Evolutionary conservation across 2,329 filamentous ascomycete species (phyloP).

Genomic region (Diplodia corticola): DNA sequence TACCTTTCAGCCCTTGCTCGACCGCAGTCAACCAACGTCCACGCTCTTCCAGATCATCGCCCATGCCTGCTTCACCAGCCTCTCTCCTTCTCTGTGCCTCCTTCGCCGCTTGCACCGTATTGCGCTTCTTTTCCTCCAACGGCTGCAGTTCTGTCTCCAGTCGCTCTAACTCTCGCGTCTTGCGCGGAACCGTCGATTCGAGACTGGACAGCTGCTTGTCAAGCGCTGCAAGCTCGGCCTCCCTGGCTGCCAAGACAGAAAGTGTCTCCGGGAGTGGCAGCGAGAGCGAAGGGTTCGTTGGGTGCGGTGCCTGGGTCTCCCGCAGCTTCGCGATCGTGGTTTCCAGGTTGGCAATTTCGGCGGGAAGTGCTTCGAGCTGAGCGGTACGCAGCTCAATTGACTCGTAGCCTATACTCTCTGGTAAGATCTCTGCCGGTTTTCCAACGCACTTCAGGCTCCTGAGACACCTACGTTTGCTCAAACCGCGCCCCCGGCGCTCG

Average conservation of each 20-base stretch:
- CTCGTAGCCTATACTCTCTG: slow-evolving; percentile 50
- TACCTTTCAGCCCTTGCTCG: slow-evolving; percentile 62
- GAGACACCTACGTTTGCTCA: slow-evolving; percentile 51
- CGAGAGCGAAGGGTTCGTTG: slow-evolving; percentile 43
- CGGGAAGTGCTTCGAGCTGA: slow-evolving; percentile 53
- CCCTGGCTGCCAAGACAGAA: slow-evolving; percentile 41
- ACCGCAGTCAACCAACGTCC: slow-evolving; percentile 73
- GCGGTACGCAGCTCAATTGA: slow-evolving; percentile 54
- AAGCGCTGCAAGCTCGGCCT: slow-evolving; percentile 44
- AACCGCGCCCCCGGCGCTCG: slow-evolving; percentile 62
- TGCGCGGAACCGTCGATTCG: slow-evolving; percentile 63
- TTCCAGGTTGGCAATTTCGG: slow-evolving; percentile 54
- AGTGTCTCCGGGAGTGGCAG: slow-evolving; percentile 48
- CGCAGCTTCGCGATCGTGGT: slow-evolving; percentile 51
- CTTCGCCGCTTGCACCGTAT: slow-evolving; percentile 65
- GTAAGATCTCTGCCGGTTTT: neutral
- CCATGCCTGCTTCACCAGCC: slow-evolving; percentile 61
- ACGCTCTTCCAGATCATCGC: slow-evolving; percentile 73
- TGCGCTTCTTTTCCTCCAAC: slow-evolving; percentile 66
- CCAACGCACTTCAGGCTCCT: neutral
- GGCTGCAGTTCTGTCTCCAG: slow-evolving; percentile 67
- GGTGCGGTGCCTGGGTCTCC: slow-evolving; percentile 36
- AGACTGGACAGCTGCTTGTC: slow-evolving; percentile 50
- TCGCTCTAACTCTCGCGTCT: slow-evolving; percentile 66
- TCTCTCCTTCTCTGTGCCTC: slow-evolving; percentile 71